These are phyloP conservation scores for Erigeron canadensis DNA, from an alignment of 129 eudicot species.

Conservation along the genomic window DNA sequence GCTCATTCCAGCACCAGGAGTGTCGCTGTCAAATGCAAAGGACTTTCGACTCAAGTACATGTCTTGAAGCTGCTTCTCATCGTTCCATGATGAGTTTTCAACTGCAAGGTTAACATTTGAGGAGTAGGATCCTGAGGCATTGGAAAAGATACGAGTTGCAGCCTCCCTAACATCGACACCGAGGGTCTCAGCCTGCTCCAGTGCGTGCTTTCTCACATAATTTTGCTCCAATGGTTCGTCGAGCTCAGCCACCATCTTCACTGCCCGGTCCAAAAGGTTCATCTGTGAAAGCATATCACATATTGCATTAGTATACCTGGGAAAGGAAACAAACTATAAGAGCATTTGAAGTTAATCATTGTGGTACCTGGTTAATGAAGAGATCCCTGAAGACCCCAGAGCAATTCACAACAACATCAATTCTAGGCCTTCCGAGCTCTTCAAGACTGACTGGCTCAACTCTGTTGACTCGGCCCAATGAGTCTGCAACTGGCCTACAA, in stretches of 20 bases:
- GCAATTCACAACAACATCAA: slow-evolving; percentile 99
- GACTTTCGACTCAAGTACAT: slow-evolving; percentile 98
- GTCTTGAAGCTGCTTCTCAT: slow-evolving; percentile 98
- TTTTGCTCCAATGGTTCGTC: slow-evolving; percentile 90
- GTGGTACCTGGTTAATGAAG: slow-evolving; percentile 86
- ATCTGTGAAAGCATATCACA: slow-evolving; percentile 45
- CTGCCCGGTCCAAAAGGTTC: slow-evolving; percentile 94
- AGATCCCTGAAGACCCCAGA: slow-evolving; percentile 99
- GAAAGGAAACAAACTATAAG: not conserved
- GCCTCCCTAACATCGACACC: slow-evolving; percentile 89
- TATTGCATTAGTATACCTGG: not conserved
- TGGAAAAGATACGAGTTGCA: slow-evolving; percentile 88
- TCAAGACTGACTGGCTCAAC: slow-evolving; percentile 92
- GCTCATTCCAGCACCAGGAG: slow-evolving; percentile 92
- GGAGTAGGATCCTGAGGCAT: slow-evolving; percentile 97
- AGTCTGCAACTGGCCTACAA: slow-evolving; percentile 78
- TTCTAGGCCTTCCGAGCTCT: slow-evolving; percentile 98
- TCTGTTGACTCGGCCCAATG: slow-evolving; percentile 82
- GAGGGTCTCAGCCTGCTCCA: slow-evolving; percentile 82
- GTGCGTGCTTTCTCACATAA: slow-evolving; percentile 88
- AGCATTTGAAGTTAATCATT: slow-evolving; percentile 1
- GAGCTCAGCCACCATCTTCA: slow-evolving; percentile 98
- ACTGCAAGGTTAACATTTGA: slow-evolving; percentile 96
- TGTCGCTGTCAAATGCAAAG: slow-evolving; percentile 87
- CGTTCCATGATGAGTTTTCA: slow-evolving; percentile 97